Conservation (phyloP, 306 rosid genomes). For the Trichosanthes truncata region DNA sequence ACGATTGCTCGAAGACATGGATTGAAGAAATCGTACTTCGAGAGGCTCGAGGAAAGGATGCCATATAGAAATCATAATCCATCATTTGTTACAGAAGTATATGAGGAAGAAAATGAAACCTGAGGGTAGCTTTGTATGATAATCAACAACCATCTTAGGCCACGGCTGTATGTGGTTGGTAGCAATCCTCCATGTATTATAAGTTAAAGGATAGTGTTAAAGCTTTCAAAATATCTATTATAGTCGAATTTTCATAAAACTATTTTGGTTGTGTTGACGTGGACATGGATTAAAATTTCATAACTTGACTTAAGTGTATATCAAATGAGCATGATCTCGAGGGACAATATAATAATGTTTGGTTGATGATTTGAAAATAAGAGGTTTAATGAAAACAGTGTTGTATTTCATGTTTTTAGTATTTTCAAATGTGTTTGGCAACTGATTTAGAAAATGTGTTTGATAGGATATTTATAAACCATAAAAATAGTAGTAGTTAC, state of each 20-base stretch:
- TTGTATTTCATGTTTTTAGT: too few relatives aligned
- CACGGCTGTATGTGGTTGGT: background rate
- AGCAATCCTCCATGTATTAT: background rate
- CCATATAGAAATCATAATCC: background rate
- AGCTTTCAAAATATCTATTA: background rate
- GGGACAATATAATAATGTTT: too few relatives aligned
- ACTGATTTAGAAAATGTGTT: too few relatives aligned
- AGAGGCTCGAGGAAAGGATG: slow-evolving; percentile 12
- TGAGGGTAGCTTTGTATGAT: background rate
- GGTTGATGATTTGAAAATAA: too few relatives aligned
- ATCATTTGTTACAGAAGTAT: background rate
- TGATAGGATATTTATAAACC: too few relatives aligned
- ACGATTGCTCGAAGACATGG: slow-evolving; percentile 18
- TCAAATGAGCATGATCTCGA: too few relatives aligned
- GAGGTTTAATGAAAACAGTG: too few relatives aligned
- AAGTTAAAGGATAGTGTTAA: background rate
- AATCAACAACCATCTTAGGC: background rate
- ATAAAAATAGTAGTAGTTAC: too few relatives aligned
- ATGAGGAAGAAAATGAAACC: background rate
- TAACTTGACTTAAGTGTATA: too few relatives aligned
- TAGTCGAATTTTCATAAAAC: background rate
- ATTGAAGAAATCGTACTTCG: slow-evolving; percentile 18
- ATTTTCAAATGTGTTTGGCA: too few relatives aligned
- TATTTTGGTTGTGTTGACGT: background rate
- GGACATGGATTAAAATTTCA: background rate